Percentiles rank a stretch among this genome's conserved stretches.
phyloP scores from a whole-genome alignment of 139 green algal genomes.

The Auxenochlorella pyrenoidosa region DNA sequence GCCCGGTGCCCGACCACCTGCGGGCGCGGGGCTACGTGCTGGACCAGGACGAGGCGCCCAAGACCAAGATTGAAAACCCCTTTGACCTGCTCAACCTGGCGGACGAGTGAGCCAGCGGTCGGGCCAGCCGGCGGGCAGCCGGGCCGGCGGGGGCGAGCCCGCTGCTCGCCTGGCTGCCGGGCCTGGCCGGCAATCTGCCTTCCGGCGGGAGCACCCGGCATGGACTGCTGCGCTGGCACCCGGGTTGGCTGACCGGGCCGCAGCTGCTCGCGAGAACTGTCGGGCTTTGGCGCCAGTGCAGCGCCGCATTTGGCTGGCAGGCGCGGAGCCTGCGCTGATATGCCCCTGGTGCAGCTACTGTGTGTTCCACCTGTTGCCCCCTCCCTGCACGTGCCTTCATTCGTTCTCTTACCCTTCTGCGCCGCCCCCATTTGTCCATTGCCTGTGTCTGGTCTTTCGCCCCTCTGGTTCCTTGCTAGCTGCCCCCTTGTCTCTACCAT shows the following conservation, averaged over 20 bases:
- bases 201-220: background rate
- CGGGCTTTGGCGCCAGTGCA: too few species aligned
- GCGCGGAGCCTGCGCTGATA: too few species aligned
- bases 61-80: constrained; percentile 49
- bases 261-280: too few species aligned
- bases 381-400: too few species aligned
- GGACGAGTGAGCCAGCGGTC: constrained; percentile 34
- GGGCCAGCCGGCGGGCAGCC: background rate
- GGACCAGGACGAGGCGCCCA: constrained; percentile 29
- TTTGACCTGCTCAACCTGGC: constrained; percentile 46
- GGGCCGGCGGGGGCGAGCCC: too few species aligned
- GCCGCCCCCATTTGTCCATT: too few species aligned
- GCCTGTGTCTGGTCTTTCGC: too few species aligned
- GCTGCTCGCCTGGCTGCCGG: background rate
- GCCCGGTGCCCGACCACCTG: background rate
- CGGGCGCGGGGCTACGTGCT: constrained; percentile 4
- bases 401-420: too few species aligned
- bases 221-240: background rate
- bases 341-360: too few species aligned
- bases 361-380: too few species aligned
- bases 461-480: background rate
- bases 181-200: background rate
- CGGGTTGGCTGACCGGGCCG: too few species aligned
- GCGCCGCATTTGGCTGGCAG: too few species aligned
- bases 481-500: background rate